Evolutionary conservation across 768 basidiomycete species (phyloP), one percentile per base, ranked within the genome.

Genomic region (Boletales sp.): DNA sequence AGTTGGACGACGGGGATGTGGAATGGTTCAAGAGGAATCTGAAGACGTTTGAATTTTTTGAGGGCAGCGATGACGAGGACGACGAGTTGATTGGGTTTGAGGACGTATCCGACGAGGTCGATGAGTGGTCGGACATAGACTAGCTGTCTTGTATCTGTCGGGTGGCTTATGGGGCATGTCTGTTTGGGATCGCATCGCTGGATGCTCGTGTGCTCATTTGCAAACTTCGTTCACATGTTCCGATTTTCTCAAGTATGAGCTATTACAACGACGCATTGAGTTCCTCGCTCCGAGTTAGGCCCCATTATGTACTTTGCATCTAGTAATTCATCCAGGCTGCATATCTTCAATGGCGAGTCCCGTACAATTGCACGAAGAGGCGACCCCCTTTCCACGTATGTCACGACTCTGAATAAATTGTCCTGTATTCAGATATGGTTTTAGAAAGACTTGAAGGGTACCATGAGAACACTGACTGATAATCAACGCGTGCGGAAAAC

Each of bases 21-120:
- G 61, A 60, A 36, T 87, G 84, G 84, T 58, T 87, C 35, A 69
- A 63, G 44, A 63, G 63, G 6, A 71, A 84, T 55, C 43, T 82
- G 44, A 74, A 80, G 50, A 67, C 67, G 30, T 72, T 86, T 14
- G 77, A 78, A 11, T 76, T 71, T 53, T 86, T 83, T 52, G 82
- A 81, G 50, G 74, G 79, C 31, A 82, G 81, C 40, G 73, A 74
- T 40, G 73, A 74, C 29, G 83, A 70, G 15, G 69, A 65, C 37
- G 52, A 24, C 24, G 24, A 24, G 24, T 24, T 54, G 15, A 48
- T 55, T 7, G 70, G 67, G 19, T 58, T 58, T 13, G 69, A 64
- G 6, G 65, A 68, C 41, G 18, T 46, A 34, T 2, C 36, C 2
- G 53, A 50, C 7, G 60, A 55, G 8, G 9, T 38, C 3, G 50